Evolutionary conservation across 2,329 filamentous ascomycete species (phyloP), one percentile per base, ranked within the genome.

Genomic region (Talaromyces sp.): DNA sequence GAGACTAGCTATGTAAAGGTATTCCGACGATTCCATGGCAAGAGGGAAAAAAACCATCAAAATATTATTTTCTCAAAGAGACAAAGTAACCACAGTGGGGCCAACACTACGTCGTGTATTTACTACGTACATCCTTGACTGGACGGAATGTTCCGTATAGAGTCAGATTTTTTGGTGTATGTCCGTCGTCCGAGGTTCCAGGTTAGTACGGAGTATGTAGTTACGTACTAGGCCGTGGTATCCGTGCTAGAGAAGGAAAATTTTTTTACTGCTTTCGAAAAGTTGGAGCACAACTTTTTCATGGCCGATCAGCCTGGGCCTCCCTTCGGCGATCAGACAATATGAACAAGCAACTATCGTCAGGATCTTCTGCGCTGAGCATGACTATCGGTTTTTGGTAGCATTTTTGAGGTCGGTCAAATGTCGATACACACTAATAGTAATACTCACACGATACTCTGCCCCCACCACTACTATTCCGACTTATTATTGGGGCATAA

Each of bases 371-470:
- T 33, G 25, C 11, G 6, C 31, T 48, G 17, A 8, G 28, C n/a
- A 31, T 33, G 43, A 48, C 43, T 48, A 48, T 48, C 43, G 43
- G 43, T 17, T 48, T 48, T 33, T 31, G 43, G 43, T 48, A 48
- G 7, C n/a, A n/a, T n/a, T n/a, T n/a, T n/a, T n/a, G n/a, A n/a
- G n/a, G n/a, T n/a, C n/a, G n/a, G n/a, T n/a, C n/a, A n/a, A n/a
- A n/a, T n/a, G n/a, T n/a, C n/a, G n/a, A n/a, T n/a, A n/a, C n/a
- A n/a, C n/a, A n/a, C n/a, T n/a, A n/a, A n/a, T n/a, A n/a, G n/a
- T n/a, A n/a, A n/a, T n/a, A n/a, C n/a, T n/a, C n/a, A n/a, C n/a
- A n/a, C n/a, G n/a, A n/a, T n/a, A n/a, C n/a, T n/a, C n/a, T n/a
- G 40, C 40, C 40, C 40, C 40, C 40, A 43, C 40, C 25, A 13